Percentiles rank a stretch among this genome's conserved stretches.
Conservation (phyloP, 2,329 filamentous ascomycete species). For the Penicillium sp. region DNA sequence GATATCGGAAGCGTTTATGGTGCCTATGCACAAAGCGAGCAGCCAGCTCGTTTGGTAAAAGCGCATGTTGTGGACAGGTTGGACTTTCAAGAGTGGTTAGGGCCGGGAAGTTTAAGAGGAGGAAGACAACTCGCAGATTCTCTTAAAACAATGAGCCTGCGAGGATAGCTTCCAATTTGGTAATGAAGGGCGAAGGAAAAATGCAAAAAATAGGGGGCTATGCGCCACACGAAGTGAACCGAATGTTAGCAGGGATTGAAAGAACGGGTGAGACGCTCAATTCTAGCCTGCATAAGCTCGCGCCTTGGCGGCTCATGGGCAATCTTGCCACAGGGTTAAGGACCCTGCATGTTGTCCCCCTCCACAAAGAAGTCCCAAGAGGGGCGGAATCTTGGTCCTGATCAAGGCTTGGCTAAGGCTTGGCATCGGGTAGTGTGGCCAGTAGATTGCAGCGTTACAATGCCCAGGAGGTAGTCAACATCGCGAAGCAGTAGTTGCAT, state of each 20-base stretch:
- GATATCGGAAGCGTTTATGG: slow-evolving; percentile 7
- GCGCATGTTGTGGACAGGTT: background rate
- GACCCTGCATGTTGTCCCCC: background rate
- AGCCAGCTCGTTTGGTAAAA: background rate
- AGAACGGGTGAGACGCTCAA: background rate
- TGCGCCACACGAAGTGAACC: background rate
- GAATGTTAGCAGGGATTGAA: background rate
- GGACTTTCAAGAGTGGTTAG: background rate
- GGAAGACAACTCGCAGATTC: background rate
- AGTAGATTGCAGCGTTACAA: background rate
- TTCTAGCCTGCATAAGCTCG: background rate
- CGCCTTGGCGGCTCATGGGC: background rate
- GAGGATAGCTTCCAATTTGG: background rate
- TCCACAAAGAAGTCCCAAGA: background rate
- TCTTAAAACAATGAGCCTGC: background rate
- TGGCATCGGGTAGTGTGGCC: background rate
- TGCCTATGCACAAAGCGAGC: background rate
- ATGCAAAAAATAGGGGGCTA: background rate
- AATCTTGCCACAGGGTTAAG: slow-evolving; percentile 1
- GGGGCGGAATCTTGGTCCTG: background rate
- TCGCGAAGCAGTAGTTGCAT: background rate
- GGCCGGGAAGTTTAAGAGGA: background rate
- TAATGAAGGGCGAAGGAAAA: background rate
- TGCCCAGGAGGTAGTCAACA: background rate
- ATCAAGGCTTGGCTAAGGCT: background rate